Conservation (phyloP, 345 rosid genomes). For the Microthlaspi erraticum region DNA sequence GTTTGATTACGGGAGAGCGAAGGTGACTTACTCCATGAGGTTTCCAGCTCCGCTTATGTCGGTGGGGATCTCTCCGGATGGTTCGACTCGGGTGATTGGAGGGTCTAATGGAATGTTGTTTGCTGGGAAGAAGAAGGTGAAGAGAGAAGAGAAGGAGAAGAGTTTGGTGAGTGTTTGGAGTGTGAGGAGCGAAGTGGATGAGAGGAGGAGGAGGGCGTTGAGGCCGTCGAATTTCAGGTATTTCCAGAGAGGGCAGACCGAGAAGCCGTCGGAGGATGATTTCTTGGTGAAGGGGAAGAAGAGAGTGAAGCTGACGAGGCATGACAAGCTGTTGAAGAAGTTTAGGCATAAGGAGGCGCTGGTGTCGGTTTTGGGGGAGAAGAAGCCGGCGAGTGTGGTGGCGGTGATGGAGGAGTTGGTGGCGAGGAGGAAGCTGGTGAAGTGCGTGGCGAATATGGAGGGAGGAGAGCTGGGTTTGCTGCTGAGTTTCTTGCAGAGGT, state of each 20-base stretch:
- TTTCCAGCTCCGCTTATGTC: constrained; percentile 89
- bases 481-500: constrained; percentile 69
- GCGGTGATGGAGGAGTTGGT: constrained; percentile 94
- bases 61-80: constrained; percentile 63
- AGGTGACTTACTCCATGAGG: constrained; percentile 87
- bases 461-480: constrained; percentile 69
- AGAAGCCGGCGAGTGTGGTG: constrained; percentile 73
- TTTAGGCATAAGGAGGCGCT: constrained; percentile 90
- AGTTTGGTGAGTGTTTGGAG: constrained; percentile 42
- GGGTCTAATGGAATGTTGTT: constrained; percentile 73
- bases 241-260: constrained; percentile 82
- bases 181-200: constrained; percentile 51
- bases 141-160: constrained; percentile 51
- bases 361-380: constrained; percentile 59
- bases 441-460: constrained; percentile 70
- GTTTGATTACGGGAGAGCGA: constrained; percentile 77
- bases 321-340: constrained; percentile 84
- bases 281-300: constrained; percentile 66
- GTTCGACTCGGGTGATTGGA: constrained; percentile 67
- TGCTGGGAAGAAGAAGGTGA: constrained; percentile 73
- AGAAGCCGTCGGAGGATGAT: constrained; percentile 74
- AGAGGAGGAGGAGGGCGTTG: constrained; percentile 53
- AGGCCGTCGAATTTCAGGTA: constrained; percentile 72
- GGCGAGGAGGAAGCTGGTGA: constrained; percentile 78
- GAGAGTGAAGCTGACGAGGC: constrained; percentile 77